Conservation (phyloP, 2,329 filamentous ascomycete species). For the Colletotrichum liriopes region DNA sequence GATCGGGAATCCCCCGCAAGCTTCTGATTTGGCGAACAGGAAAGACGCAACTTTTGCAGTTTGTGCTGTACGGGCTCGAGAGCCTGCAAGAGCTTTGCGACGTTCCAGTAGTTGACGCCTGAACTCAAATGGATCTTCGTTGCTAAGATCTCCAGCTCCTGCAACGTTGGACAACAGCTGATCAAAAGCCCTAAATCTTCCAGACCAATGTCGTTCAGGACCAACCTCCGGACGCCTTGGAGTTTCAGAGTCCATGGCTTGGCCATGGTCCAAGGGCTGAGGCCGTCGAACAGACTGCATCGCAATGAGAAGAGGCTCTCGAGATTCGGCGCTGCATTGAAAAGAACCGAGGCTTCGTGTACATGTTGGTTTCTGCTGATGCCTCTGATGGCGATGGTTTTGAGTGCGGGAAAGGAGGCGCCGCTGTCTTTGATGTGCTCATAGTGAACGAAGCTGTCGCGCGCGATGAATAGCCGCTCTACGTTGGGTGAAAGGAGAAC, state of each 20-base stretch:
- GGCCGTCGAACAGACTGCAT: constrained; percentile 31
- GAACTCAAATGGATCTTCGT: constrained; percentile 28
- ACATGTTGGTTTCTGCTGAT: constrained; percentile 30
- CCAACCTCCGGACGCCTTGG: constrained; percentile 2
- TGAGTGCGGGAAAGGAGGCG: constrained; percentile 1
- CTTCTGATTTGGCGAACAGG: constrained; percentile 2
- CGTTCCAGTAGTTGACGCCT: constrained; percentile 22
- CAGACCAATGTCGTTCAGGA: constrained; percentile 19
- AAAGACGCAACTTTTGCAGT: constrained; percentile 23
- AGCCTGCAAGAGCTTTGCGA: constrained; percentile 29
- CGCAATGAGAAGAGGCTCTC: background rate
- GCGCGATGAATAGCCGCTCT: constrained; percentile 12
- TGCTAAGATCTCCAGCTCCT: constrained; percentile 26
- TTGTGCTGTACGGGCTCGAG: constrained; percentile 7
- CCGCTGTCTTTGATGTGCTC: constrained; percentile 25
- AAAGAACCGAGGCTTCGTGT: constrained; percentile 19
- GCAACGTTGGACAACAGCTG: constrained; percentile 19
- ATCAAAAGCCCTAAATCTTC: constrained; percentile 27
- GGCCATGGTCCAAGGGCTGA: constrained; percentile 14
- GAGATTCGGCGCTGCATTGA: constrained; percentile 33
- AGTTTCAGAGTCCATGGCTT: constrained; percentile 20
- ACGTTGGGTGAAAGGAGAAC: constrained; percentile 26
- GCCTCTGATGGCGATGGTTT: background rate
- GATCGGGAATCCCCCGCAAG: background rate
- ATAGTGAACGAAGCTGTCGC: constrained; percentile 32